phyloP scores from a whole-genome alignment of 805 yeast species.

The Jamesozyma hellenica region DNA sequence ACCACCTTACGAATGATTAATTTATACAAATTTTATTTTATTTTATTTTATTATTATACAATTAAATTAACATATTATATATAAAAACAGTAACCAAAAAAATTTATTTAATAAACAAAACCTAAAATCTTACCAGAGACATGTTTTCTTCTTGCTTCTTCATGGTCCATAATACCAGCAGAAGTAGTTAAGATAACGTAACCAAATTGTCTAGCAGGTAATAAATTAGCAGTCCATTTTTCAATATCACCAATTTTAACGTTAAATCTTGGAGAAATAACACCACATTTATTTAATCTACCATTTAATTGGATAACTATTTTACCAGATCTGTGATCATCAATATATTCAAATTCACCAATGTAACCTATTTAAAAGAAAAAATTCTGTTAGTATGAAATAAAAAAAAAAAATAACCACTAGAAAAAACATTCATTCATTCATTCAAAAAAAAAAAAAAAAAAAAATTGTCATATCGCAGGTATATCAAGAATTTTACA shows the following conservation, averaged over 20 bases:
- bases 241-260: slow-evolving; percentile 89
- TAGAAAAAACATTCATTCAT: too few relatives aligned
- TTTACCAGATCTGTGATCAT: slow-evolving; percentile 98
- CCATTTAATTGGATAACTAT: slow-evolving; percentile 94
- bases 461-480: background rate
- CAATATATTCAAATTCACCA: slow-evolving; percentile 96
- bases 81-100: background rate
- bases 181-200: slow-evolving; percentile 95
- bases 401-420: background rate
- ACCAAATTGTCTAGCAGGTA: slow-evolving; percentile 99
- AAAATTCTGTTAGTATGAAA: background rate
- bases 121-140: slow-evolving; percentile 98
- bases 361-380: slow-evolving; percentile 45
- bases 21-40: background rate
- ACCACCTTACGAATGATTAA: background rate
- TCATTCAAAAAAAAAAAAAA: background rate
- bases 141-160: slow-evolving; percentile 99
- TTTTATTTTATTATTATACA: too few relatives aligned
- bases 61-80: background rate
- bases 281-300: slow-evolving; percentile 98
- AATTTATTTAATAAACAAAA: slow-evolving; percentile 78
- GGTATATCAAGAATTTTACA: background rate
- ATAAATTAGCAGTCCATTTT: slow-evolving; percentile 95
- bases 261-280: slow-evolving; percentile 96
- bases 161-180: slow-evolving; percentile 99